These are phyloP conservation scores for Phoma herbarum DNA, from an alignment of 2,329 filamentous ascomycete genomes.

Conservation along the genomic window DNA sequence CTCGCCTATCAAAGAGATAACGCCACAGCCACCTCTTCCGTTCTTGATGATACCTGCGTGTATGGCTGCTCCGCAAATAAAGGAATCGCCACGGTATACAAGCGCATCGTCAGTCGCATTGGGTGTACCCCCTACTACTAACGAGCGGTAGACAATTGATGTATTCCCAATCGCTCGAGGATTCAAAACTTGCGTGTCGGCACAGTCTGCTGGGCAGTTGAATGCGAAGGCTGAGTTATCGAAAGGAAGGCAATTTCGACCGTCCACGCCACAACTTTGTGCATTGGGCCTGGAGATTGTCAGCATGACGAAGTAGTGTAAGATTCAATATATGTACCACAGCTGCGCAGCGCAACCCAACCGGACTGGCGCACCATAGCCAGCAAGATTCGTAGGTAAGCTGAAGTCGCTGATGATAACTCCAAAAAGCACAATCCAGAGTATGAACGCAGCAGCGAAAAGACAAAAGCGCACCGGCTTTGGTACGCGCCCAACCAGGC, in stretches of 20 bases:
- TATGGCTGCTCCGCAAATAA: conserved; percentile 50
- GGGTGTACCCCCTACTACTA: conserved; percentile 73
- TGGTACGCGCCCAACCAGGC: conserved; percentile 67
- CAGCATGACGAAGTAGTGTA: background rate
- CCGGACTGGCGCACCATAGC: conserved; percentile 71
- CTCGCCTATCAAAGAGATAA: conserved; percentile 40
- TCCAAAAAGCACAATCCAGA: conserved; percentile 75
- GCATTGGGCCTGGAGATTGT: conserved; percentile 39
- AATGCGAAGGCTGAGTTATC: conserved; percentile 62
- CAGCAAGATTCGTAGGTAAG: conserved; percentile 66
- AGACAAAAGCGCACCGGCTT: conserved; percentile 64
- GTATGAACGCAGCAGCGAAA: conserved; percentile 64
- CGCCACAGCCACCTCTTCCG: conserved; percentile 45
- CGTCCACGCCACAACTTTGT: conserved; percentile 61
- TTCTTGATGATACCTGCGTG: conserved; percentile 46
- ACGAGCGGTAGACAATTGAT: conserved; percentile 68
- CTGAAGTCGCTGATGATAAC: conserved; percentile 71
- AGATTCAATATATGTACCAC: conserved; percentile 60
- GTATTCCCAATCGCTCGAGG: conserved; percentile 64
- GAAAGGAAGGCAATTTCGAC: conserved; percentile 65
- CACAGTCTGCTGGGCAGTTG: conserved; percentile 65
- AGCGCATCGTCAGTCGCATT: conserved; percentile 27
- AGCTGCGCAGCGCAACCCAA: conserved; percentile 73
- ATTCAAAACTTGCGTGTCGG: conserved; percentile 57
- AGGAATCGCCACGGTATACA: conserved; percentile 50